Percentiles rank a stretch among this genome's conserved stretches.
phyloP scores from a whole-genome alignment of 805 yeast genomes.

The Wickerhamiella dianesei region DNA sequence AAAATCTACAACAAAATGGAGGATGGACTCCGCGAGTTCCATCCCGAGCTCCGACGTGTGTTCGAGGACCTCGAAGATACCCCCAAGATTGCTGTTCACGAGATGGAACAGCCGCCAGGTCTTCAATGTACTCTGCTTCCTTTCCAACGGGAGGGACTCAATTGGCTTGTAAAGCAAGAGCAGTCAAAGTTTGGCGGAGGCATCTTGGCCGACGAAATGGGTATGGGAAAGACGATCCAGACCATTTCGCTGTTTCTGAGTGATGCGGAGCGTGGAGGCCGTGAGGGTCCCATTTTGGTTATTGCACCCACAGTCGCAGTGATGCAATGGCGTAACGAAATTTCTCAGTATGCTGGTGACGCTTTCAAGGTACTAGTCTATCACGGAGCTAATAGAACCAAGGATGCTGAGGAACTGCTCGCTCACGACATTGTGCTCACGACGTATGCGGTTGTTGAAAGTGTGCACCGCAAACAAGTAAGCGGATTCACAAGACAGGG shows the following conservation, averaged over 20 bases:
- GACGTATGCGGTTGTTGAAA: constrained; percentile 84
- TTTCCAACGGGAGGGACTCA: constrained; percentile 84
- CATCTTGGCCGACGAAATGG: constrained; percentile 96
- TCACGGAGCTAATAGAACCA: constrained; percentile 76
- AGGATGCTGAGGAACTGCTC: constrained; percentile 39
- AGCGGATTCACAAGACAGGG: constrained; percentile 71
- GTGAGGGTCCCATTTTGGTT: constrained; percentile 65
- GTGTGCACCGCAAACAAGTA: constrained; percentile 66
- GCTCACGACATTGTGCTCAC: constrained; percentile 72
- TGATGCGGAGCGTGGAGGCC: constrained; percentile 23
- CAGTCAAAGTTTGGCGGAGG: constrained; percentile 70
- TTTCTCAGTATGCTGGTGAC: constrained; percentile 68
- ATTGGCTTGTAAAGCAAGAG: constrained; percentile 81
- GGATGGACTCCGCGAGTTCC: constrained; percentile 50
- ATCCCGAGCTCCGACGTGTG: constrained; percentile 63
- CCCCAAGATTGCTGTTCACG: constrained; percentile 27
- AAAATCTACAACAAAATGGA: constrained; percentile 43
- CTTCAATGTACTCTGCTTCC: constrained; percentile 67
- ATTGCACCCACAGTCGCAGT: constrained; percentile 98
- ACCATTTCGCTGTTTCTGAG: constrained; percentile 84
- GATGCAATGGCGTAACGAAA: constrained; percentile 95
- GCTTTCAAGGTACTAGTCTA: constrained; percentile 53
- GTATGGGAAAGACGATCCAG: constrained; percentile 98
- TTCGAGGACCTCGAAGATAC: constrained; percentile 48
- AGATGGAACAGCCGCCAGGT: constrained; percentile 53